Evolutionary conservation across 2,329 filamentous ascomycete species (phyloP), one percentile per base, ranked within the genome.

Genomic region (Trichoderma harzianum): DNA sequence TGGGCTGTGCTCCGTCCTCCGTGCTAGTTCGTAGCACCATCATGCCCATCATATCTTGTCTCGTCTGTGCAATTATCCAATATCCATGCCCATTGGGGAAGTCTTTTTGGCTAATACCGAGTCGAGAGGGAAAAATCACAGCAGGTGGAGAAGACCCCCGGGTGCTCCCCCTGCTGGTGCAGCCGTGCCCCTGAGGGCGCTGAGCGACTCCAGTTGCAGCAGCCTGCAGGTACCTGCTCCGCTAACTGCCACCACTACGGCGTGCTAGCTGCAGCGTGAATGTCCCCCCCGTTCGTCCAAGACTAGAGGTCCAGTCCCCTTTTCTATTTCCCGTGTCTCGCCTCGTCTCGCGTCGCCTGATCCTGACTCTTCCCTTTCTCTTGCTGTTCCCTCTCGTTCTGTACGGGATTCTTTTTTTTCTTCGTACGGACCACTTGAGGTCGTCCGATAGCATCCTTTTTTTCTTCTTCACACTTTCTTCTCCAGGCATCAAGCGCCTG

Each of bases 281-380:
- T 58, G 70, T n/a, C 70, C 65, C 64, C 69, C 63, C 62, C 32
- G 26, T 57, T 34, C 32, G 51, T 39, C 60, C 60, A 63, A 55
- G 68, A 47, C 51, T 3, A 24, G 47, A 55, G 60, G 58, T 62
- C 71, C 26, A 51, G 58, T 62, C 71, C 32, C 72, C 68, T 73
- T 71, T 73, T 67, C 63, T 64, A 67, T 64, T 63, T 63, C 51
- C 66, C 64, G 66, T 70, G 71, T 65, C 71, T 72, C 71, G 58
- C 53, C 47, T 72, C 60, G 67, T 28, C 67, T 72, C 60, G 47
- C 51, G 58, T 65, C 58, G 60, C 51, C 62, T 66, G 60, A 32
- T 66, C 51, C 26, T 24, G 68, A 64, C 68, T 62, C 43, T 71
- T 71, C 47, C 60, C 47, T 67, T 51, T 69, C 71, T 71, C n/a